Evolutionary conservation across 768 basidiomycete genomes (phyloP).

Genomic region (Suillus fuscotomentosus): DNA sequence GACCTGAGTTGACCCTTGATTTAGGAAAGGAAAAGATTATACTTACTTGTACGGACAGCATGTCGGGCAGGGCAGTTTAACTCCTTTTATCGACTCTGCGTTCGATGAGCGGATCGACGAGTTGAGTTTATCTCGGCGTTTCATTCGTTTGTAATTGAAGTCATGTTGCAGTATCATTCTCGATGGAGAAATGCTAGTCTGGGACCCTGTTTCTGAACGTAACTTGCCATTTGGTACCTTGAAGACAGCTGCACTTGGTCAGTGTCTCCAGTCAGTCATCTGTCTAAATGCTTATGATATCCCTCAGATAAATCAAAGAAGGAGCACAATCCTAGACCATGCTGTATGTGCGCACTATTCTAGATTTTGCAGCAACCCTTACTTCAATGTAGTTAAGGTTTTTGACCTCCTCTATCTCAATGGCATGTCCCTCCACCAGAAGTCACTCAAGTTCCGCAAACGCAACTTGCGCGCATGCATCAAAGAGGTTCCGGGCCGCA

Average conservation of each 20-base stretch:
- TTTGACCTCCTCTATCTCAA: slow-evolving; percentile 94
- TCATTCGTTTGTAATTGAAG: slow-evolving; percentile 10
- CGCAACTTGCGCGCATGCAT: slow-evolving; percentile 70
- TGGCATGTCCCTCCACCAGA: slow-evolving; percentile 72
- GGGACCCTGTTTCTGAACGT: slow-evolving; percentile 87
- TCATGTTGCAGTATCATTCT: slow-evolving; percentile 68
- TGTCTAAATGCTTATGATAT: neutral
- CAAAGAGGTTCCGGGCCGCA: slow-evolving; percentile 67
- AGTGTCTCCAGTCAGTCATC: slow-evolving; percentile 9
- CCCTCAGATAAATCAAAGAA: slow-evolving; percentile 64
- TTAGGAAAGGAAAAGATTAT: slow-evolving; percentile 87
- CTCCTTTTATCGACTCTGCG: slow-evolving; percentile 76
- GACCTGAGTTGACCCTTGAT: slow-evolving; percentile 4
- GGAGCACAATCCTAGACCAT: slow-evolving; percentile 78
- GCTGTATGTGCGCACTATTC: slow-evolving; percentile 52
- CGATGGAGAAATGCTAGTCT: slow-evolving; percentile 98
- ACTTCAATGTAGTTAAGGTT: slow-evolving; percentile 76
- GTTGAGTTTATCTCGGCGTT: slow-evolving; percentile 43
- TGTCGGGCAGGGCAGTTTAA: slow-evolving; percentile 80
- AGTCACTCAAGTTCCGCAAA: slow-evolving; percentile 74
- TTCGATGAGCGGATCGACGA: slow-evolving; percentile 78
- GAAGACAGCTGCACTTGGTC: slow-evolving; percentile 89
- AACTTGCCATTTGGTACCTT: slow-evolving; percentile 91
- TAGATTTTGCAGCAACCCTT: slow-evolving; percentile 25
- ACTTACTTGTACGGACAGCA: slow-evolving; percentile 90